Base-by-base conservation (phyloP, 352 stramenopile genomes). In the Phytophthora vignae region DNA sequence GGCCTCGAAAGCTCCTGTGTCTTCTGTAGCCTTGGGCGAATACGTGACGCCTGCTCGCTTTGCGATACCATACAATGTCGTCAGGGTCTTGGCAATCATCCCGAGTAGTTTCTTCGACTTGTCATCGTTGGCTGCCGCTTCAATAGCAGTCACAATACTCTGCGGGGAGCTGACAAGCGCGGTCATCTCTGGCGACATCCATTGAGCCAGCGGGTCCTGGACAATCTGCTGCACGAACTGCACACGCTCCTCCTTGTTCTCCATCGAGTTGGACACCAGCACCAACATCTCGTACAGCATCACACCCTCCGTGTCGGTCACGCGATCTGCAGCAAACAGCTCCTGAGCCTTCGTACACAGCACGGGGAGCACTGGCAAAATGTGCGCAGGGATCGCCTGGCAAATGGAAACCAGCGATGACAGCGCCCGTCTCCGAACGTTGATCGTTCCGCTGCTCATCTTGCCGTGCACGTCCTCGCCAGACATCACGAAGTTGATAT, bases 251-350 rank as follows among this genome's bases (percentile, higher is more conserved):
- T 90, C 82, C 19, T 63, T 60, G 31, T 80, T 93, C 33, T 81
- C 71, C 78, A 95, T 90, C 33, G 88, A 95, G 60, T 92, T 93
- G 2, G 88, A 93, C 9, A 95, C 88, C 14, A 95, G 56, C 42
- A 95, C 85, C 7, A 95, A 71, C 82, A 95, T 93, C 48, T 95
- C 88, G 42, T 95, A 95, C 9, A 95, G 71, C 63, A 95, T 76
- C 3, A 95, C 85, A 29, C 83, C 83, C 70, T 95, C 88, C 0
- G 84, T 88, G 19, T 95, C 88, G 14, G 90, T 78, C n/a, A 95
- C 88, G 19, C 76, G 77, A 76, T 92, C 86, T 0, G 71, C 68
- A 36, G 83, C 81, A 64, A 95, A 95, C n/a, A 95, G 61, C 55
- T 90, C 78, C 40, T 92, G 78, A 1, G 86, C 86, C 63, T 93